Evolutionary conservation across 1,139 yeast genomes (phyloP).

Genomic region (Sugiyamaella xylanicola): DNA sequence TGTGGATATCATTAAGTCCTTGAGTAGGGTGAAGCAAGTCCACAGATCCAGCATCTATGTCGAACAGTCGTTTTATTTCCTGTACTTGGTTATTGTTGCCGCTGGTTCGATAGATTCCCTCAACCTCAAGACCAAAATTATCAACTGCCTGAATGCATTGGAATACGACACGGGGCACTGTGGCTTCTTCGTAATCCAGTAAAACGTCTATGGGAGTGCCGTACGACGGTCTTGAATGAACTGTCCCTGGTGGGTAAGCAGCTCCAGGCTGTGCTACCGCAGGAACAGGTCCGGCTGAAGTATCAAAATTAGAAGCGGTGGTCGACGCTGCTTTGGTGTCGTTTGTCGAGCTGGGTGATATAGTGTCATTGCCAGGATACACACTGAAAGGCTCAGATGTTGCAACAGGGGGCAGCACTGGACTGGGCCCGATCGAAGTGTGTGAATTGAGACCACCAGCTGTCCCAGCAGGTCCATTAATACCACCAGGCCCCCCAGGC

Average conservation of each 20-base stretch:
- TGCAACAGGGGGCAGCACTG: conserved; percentile 19
- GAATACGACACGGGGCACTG: conserved; percentile 88
- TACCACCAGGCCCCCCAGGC: not conserved
- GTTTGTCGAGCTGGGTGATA: conserved; percentile 6
- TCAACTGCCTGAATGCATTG: conserved; percentile 89
- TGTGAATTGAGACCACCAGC: not conserved
- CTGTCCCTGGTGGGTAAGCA: conserved; percentile 32
- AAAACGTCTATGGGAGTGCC: conserved; percentile 78
- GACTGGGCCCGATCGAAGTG: not conserved
- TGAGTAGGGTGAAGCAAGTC: conserved; percentile 55
- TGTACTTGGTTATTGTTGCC: conserved; percentile 78
- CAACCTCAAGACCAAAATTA: conserved; percentile 76
- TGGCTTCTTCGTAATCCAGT: conserved; percentile 80
- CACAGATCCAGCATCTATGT: conserved; percentile 72
- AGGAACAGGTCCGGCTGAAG: not conserved
- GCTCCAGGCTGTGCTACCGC: not conserved
- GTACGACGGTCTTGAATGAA: conserved; percentile 53
- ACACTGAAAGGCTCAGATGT: conserved; percentile 10
- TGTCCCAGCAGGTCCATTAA: not conserved
- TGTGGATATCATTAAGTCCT: conserved; percentile 50
- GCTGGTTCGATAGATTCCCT: conserved; percentile 85
- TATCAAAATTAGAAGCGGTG: not conserved
- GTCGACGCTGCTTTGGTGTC: not conserved
- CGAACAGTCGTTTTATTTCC: conserved; percentile 71
- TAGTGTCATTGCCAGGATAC: conserved; percentile 5